Conservation (phyloP, 2,329 filamentous ascomycete species). For the Colletotrichum navitas region DNA sequence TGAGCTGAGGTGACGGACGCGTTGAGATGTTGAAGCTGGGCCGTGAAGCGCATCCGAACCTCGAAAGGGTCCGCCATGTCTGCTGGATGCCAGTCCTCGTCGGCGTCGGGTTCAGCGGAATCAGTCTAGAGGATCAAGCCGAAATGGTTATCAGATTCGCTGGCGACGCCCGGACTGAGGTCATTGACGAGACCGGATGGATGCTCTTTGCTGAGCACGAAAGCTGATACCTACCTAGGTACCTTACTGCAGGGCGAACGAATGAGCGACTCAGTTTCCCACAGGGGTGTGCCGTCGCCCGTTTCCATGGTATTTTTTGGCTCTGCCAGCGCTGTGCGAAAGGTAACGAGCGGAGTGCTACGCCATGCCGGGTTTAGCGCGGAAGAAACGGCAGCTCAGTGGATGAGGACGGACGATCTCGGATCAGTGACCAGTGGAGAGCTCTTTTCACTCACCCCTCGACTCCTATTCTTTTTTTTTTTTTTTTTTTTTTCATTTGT, state of each 20-base stretch:
- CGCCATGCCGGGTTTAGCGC: neutral
- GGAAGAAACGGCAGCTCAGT: constrained; percentile 24
- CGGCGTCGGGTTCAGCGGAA: neutral
- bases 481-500: neutral
- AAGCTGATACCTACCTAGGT: neutral
- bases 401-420: constrained; percentile 35
- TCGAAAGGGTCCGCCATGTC: constrained; percentile 88
- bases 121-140: neutral
- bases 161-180: constrained; percentile 3
- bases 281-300: constrained; percentile 13
- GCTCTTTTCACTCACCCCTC: constrained; percentile 17
- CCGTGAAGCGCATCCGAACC: constrained; percentile 96
- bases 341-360: neutral
- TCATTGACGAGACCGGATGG: constrained; percentile 1
- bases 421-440: constrained; percentile 40
- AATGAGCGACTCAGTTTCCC: constrained; percentile 12
- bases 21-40: constrained; percentile 89
- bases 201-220: constrained; percentile 10
- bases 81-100: constrained; percentile 30
- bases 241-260: neutral
- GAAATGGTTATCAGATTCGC: neutral
- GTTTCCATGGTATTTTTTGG: neutral
- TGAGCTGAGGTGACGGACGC: constrained; percentile 89
- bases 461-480: neutral
- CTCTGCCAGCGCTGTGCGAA: constrained; percentile 16